phyloP scores from a whole-genome alignment of 2,329 filamentous ascomycete genomes.

The Neofusicoccum laricinum region DNA sequence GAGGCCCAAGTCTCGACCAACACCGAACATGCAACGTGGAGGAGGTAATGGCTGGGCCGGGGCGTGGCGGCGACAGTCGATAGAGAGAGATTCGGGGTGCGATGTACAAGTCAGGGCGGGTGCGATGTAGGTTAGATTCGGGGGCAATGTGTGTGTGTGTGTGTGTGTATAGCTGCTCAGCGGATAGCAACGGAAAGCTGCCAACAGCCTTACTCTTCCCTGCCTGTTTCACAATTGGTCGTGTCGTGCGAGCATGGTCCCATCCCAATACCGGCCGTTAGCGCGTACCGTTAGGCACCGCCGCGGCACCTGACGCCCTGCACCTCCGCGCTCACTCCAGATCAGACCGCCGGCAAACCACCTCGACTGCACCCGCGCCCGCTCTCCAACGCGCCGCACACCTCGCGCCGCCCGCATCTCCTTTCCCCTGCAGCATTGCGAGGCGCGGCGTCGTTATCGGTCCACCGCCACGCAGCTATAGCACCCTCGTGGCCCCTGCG shows the following conservation, averaged over 20 bases:
- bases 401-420: background rate
- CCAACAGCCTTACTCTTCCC: background rate
- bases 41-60: conserved; percentile 12
- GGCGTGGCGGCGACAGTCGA: background rate
- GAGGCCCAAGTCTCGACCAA: background rate
- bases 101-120: background rate
- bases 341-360: conserved; percentile 2
- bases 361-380: background rate
- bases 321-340: conserved; percentile 9
- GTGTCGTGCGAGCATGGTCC: background rate
- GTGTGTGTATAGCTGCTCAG: conserved; percentile 11
- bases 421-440: conserved; percentile 5
- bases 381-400: background rate
- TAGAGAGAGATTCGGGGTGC: conserved; percentile 4
- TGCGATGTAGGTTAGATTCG: conserved; percentile 9
- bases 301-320: conserved; percentile 12
- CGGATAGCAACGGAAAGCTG: background rate
- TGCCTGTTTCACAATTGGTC: background rate
- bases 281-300: background rate
- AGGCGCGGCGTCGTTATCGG: conserved; percentile 7
- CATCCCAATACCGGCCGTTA: background rate
- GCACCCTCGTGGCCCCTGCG: conserved; percentile 12
- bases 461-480: conserved; percentile 16
- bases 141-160: conserved; percentile 2
- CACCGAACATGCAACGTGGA: background rate